Percentiles rank a stretch among this genome's conserved stretches.
These are phyloP conservation scores for Gregarina niphandrodes DNA, from an alignment of 169 alveolate genomes.

Conservation along the genomic window DNA sequence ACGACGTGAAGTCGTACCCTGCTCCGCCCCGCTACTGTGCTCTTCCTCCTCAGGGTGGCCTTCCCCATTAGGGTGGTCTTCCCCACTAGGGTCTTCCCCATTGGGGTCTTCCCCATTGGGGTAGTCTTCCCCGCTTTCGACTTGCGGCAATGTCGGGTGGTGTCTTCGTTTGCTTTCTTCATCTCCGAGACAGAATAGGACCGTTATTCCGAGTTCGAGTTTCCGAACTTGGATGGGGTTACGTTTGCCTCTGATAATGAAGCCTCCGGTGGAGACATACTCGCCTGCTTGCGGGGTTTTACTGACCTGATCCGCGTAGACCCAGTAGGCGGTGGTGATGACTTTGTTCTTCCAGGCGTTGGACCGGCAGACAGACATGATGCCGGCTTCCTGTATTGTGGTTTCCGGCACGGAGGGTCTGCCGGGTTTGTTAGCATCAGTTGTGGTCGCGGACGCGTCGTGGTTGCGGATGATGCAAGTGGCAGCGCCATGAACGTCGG, in stretches of 20 bases:
- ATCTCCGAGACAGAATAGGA: conserved; percentile 26
- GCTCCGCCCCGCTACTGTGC: no score
- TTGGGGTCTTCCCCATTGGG: no score
- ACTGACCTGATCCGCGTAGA: conserved; percentile 69
- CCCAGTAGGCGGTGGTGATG: conserved; percentile 83
- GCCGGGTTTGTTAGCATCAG: no score
- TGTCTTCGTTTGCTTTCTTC: conserved; percentile 11
- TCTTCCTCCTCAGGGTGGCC: no score
- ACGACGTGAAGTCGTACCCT: no score
- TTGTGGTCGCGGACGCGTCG: no score
- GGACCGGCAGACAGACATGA: conserved; percentile 56
- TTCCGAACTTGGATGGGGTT: conserved; percentile 58
- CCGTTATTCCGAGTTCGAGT: conserved; percentile 74
- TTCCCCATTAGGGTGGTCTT: no score
- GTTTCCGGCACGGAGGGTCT: conserved; percentile 31
- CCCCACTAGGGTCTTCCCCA: no score
- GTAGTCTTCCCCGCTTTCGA: no score
- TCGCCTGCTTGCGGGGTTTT: conserved; percentile 85
- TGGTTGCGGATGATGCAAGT: conserved; percentile 80
- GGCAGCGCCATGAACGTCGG: conserved; percentile 90
- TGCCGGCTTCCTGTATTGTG: conserved; percentile 49
- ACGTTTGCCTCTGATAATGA: conserved; percentile 81
- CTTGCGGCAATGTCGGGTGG: no score
- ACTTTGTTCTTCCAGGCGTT: conserved; percentile 76
- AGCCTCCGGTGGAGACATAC: conserved; percentile 65